These are phyloP conservation scores for Pichia sp. DNA, from an alignment of 1,139 yeast species.

Conservation along the genomic window DNA sequence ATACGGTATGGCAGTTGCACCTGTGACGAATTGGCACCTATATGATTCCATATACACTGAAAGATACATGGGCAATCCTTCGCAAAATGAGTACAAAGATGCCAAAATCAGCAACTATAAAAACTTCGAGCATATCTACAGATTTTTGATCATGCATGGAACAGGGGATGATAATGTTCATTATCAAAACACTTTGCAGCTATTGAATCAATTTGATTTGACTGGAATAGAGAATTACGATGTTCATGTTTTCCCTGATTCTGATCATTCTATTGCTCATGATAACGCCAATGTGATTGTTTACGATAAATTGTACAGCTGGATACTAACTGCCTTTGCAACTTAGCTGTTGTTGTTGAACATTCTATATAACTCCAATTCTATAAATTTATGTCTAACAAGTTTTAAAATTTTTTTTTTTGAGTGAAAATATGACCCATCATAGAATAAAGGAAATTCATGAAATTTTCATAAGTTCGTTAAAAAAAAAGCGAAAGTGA, in stretches of 20 bases:
- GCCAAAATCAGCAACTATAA: constrained; percentile 45
- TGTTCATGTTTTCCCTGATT: constrained; percentile 87
- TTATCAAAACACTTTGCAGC: constrained; percentile 73
- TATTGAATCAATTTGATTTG: constrained; percentile 66
- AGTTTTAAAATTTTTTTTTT: no score
- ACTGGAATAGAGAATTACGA: constrained; percentile 76
- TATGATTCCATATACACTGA: constrained; percentile 88
- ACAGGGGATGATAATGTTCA: constrained; percentile 98
- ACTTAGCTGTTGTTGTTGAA: neutral
- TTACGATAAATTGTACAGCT: constrained; percentile 63
- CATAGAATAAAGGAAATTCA: neutral
- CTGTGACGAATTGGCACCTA: constrained; percentile 77
- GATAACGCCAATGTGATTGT: constrained; percentile 78
- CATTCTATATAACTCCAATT: neutral
- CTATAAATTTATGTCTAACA: neutral
- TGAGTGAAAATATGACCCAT: no score
- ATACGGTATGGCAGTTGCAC: constrained; percentile 86
- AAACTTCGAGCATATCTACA: constrained; percentile 43
- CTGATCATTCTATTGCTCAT: constrained; percentile 75
- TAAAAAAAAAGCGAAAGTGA: neutral
- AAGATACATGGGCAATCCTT: constrained; percentile 76
- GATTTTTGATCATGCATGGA: constrained; percentile 89
- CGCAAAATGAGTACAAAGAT: constrained; percentile 39
- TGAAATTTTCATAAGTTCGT: neutral
- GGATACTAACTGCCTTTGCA: constrained; percentile 70